These are phyloP conservation scores for Lagenidium sp. DNA, from an alignment of 352 stramenopile species.

Conservation along the genomic window DNA sequence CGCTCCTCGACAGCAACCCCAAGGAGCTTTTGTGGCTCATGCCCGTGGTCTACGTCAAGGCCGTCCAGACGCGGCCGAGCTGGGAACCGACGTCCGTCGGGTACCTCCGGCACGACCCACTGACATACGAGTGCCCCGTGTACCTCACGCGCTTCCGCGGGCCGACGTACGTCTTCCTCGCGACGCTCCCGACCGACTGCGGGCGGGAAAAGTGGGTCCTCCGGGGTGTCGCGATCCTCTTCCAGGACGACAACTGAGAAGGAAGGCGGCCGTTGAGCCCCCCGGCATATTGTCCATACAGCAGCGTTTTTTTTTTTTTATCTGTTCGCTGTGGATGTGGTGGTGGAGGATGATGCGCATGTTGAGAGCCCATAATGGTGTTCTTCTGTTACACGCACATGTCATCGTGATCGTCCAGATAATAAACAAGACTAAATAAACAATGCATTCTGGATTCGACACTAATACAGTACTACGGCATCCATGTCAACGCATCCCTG, in stretches of 20 bases:
- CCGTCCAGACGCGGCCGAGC: conserved; percentile 86
- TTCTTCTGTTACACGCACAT: too few relatives aligned
- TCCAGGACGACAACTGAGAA: conserved; percentile 95
- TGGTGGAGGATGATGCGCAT: too few relatives aligned
- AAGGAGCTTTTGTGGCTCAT: conserved; percentile 93
- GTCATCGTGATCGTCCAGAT: too few relatives aligned
- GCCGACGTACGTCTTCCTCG: conserved; percentile 95
- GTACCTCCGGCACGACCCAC: conserved; percentile 90
- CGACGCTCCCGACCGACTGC: conserved; percentile 90
- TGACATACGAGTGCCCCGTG: conserved; percentile 94
- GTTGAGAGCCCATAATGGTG: too few relatives aligned
- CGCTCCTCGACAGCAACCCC: conserved; percentile 90
- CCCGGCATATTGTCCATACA: too few relatives aligned
- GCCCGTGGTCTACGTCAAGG: conserved; percentile 94
- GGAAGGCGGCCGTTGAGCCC: too few relatives aligned
- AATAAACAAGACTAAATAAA: too few relatives aligned
- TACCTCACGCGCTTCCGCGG: conserved; percentile 97
- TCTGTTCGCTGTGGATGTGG: too few relatives aligned
- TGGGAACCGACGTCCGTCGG: conserved; percentile 95
- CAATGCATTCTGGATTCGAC: too few relatives aligned
- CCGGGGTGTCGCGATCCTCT: conserved; percentile 89
- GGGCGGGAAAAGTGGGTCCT: conserved; percentile 92
- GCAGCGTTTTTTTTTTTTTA: too few relatives aligned
- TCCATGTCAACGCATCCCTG: too few relatives aligned
- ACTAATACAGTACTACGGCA: too few relatives aligned